Base-by-base conservation (phyloP, 1,139 yeast genomes). In the Hyphopichia fennica region DNA sequence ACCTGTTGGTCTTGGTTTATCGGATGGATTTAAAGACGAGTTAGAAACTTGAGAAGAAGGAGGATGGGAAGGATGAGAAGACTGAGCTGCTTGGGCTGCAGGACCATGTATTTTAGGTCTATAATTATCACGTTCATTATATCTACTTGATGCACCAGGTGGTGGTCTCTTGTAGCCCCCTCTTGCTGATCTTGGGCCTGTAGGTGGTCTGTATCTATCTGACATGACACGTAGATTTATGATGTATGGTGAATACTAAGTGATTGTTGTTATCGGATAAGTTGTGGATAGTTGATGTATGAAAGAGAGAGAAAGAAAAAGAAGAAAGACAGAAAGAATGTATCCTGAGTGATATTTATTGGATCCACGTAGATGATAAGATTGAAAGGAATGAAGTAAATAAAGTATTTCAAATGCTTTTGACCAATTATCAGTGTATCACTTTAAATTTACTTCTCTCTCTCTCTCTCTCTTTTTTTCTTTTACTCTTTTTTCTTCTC, bases 171-270 rank as follows among this genome's bases (percentile, higher is more conserved):
- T 43, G 31, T 46, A 49, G 29, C 52, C 44, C 37, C 55, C 57
- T 40, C 63, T 52, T n/a, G 56, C 52, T 4, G 64, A 66, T 41
- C 58, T 63, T 2, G 73, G 72, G n/a, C 28, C 28, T n/a, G 28
- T 25, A 33, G 72, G 67, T 16, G 69, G 74, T 55, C 72, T 69
- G 46, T 67, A 67, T 46, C 69, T 62, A 42, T 72, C 77, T 30
- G 77, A 69, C 78, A 72, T 72, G 27, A 23, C 27, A 7, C 20
- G 14, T 13, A 7, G 19, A 35, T 18, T 9, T 28, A 28, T 36
- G 38, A 27, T 27, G 25, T 22, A n/a, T n/a, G n/a, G n/a, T n/a
- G n/a, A n/a, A n/a, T n/a, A n/a, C n/a, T n/a, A n/a, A n/a, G n/a
- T n/a, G n/a, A n/a, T n/a, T n/a, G n/a, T n/a, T n/a, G n/a, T n/a